These are phyloP conservation scores for Spraguea lophii DNA, from an alignment of 371 early-diverging fungal species.

Conservation along the genomic window DNA sequence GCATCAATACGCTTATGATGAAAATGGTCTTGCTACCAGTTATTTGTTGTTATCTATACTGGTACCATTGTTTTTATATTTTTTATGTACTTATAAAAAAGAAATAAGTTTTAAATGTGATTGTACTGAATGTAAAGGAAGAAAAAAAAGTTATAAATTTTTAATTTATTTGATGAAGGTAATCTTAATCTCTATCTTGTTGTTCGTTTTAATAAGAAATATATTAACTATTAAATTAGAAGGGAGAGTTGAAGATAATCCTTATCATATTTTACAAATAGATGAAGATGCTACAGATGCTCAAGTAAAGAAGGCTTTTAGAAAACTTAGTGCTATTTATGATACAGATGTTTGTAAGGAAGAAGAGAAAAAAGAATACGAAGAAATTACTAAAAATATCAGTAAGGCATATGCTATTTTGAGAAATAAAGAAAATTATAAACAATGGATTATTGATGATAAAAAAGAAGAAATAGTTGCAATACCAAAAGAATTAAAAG, in stretches of 20 bases:
- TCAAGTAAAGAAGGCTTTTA: conserved; percentile 15
- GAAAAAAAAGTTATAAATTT: neutral
- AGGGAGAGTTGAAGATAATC: conserved; percentile 11
- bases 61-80: conserved; percentile 16
- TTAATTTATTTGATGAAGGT: neutral
- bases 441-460: conserved; percentile 24
- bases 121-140: conserved; percentile 21
- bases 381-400: conserved; percentile 5
- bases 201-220: conserved; percentile 22
- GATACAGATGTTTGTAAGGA: conserved; percentile 3
- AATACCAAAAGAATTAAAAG: conserved; percentile 36
- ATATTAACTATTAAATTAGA: conserved; percentile 25
- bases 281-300: conserved; percentile 3
- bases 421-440: conserved; percentile 23
- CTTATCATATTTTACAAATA: conserved; percentile 22
- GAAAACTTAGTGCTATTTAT: conserved; percentile 9
- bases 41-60: conserved; percentile 29
- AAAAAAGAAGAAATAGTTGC: conserved; percentile 34
- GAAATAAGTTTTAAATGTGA: neutral
- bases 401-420: conserved; percentile 33
- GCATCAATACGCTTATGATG: conserved; percentile 38
- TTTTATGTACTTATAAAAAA: neutral
- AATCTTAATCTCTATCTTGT: neutral
- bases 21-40: conserved; percentile 36
- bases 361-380: conserved; percentile 9